Evolutionary conservation across 495 filamentous ascomycete species (phyloP), one percentile per base, ranked within the genome.

Genomic region (Penicillium malachiteum): DNA sequence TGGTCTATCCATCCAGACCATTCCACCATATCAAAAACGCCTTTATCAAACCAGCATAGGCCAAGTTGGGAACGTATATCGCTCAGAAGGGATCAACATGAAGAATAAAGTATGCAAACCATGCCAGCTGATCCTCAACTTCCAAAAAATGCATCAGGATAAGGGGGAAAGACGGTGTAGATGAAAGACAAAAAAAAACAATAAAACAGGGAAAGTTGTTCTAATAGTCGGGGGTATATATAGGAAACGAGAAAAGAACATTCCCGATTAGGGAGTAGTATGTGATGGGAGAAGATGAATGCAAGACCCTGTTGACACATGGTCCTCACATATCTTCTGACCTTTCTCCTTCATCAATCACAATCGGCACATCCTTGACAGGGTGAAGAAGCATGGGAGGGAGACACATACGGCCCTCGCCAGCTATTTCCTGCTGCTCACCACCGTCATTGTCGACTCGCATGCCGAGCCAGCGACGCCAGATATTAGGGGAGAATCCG

Each of bases 341-440:
- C 17, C 59, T 51, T 45, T 60, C 71, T 1, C 71, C 73, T 21
- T 75, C 72, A 43, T 91, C 89, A 39, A 90, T 84, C 5, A 91
- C 82, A 70, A 96, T 70, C 48, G 89, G 84, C 10, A 95, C 84
- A 45, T 84, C 83, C 78, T 97, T 98, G 40, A 97, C 84, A 0
- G 94, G 94, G 81, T 98, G 94, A 63, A 97, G 68, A 49, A 98
- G 77, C 88, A 96, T 89, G 12, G 87, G 88, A 31, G 91, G 91
- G 35, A 97, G 72, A 79, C 94, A 98, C 91, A 98, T 95, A 55
- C 93, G 81, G 17, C 90, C 90, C 70, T 91, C 87, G n/a, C 81
- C 83, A 12, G 76, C 82, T 57, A 86, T 58, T 74, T 94, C 91
- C 61, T 86, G 87, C 68, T 90, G 81, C 71, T 96, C 91, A 6